Percentiles rank a stretch among this genome's conserved stretches.
Evolutionary conservation across 345 rosid genomes (phyloP).

Genomic region (Euphorbia tirucalli): DNA sequence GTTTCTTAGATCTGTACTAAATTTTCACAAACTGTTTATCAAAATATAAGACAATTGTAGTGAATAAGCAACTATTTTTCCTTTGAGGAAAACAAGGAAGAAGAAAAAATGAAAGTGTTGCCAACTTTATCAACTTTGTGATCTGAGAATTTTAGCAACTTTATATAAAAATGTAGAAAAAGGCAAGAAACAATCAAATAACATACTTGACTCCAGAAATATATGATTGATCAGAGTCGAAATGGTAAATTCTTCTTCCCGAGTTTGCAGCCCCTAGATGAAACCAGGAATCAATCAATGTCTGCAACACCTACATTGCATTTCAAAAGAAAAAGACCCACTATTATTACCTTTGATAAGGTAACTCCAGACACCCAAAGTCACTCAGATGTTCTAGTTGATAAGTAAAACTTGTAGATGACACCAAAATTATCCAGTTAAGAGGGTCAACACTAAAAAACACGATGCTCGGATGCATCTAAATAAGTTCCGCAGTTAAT

Average conservation of each 20-base stretch:
- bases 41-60: too few relatives aligned
- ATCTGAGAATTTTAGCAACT: background rate
- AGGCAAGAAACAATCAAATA: background rate
- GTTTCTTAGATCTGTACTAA: too few relatives aligned
- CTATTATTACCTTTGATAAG: slow-evolving; percentile 53
- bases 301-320: background rate
- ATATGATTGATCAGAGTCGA: slow-evolving; percentile 45
- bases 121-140: background rate
- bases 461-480: too few relatives aligned
- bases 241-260: slow-evolving; percentile 77
- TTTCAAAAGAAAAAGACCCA: background rate
- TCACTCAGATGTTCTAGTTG: slow-evolving; percentile 64
- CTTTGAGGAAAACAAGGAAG: background rate
- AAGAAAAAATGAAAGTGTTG: background rate
- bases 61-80: too few relatives aligned
- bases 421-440: background rate
- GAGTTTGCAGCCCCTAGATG: slow-evolving; percentile 57
- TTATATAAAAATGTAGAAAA: background rate
- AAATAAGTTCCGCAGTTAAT: background rate
- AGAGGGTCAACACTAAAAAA: background rate
- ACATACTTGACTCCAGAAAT: background rate
- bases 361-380: slow-evolving; percentile 63
- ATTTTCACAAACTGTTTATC: too few relatives aligned
- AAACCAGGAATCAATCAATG: slow-evolving; percentile 4
- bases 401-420: slow-evolving; percentile 58